Evolutionary conservation across 2,329 filamentous ascomycete genomes (phyloP).

Genomic region (Verruconis gallopava): DNA sequence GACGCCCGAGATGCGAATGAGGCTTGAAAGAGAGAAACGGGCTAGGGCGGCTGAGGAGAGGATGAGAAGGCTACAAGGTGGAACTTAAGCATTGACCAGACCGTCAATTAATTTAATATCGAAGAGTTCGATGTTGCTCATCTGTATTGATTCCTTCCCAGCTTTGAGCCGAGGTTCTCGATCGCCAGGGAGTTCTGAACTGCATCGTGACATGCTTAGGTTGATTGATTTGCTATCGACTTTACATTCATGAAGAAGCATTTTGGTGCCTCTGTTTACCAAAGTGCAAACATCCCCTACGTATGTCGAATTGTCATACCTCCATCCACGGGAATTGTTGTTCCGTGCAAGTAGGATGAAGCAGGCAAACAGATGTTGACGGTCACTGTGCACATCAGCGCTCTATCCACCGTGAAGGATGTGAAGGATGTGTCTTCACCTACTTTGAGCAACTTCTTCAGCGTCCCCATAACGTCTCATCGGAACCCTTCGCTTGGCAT

Average conservation of each 20-base stretch:
- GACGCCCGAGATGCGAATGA: slow-evolving; percentile 75
- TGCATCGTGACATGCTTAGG: too few relatives aligned
- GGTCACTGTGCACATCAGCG: not conserved
- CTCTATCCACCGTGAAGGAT: not conserved
- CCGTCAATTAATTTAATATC: too few relatives aligned
- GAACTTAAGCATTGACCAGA: too few relatives aligned
- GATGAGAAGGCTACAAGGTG: slow-evolving; percentile 40
- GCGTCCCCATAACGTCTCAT: slow-evolving; percentile 3
- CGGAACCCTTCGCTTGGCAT: slow-evolving; percentile 3
- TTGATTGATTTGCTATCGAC: too few relatives aligned
- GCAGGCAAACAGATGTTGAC: slow-evolving; percentile 4
- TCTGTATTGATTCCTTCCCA: too few relatives aligned
- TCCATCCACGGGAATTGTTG: slow-evolving; percentile 6
- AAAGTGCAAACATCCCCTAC: too few relatives aligned
- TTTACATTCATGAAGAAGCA: too few relatives aligned
- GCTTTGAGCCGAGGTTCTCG: too few relatives aligned
- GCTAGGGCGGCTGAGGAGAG: slow-evolving; percentile 87
- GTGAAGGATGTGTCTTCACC: not conserved
- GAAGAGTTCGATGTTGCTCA: too few relatives aligned
- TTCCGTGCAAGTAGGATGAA: slow-evolving; percentile 4
- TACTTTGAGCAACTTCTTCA: slow-evolving; percentile 6
- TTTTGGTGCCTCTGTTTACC: too few relatives aligned
- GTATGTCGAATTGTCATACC: slow-evolving; percentile 7
- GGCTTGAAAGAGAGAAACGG: slow-evolving; percentile 74
- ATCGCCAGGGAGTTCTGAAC: too few relatives aligned